Evolutionary conservation across 371 early-diverging fungal genomes (phyloP).

Genomic region (Mortierella sp.): DNA sequence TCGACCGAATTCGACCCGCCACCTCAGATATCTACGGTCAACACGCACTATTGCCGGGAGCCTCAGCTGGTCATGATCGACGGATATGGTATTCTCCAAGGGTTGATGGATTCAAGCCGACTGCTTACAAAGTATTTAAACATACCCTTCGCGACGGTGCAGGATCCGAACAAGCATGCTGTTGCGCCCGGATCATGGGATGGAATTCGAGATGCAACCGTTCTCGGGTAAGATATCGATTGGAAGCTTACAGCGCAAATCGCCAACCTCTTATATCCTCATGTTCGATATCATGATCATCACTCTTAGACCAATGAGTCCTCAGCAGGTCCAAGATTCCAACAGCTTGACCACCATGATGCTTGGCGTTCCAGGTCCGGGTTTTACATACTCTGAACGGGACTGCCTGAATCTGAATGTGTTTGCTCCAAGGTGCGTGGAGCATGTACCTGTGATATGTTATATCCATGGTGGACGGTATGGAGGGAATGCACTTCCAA

Average conservation of each 20-base stretch:
- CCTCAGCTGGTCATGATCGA: constrained; percentile 47
- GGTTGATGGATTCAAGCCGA: constrained; percentile 43
- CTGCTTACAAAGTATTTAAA: constrained; percentile 45
- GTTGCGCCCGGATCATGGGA: constrained; percentile 31
- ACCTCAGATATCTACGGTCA: constrained; percentile 24
- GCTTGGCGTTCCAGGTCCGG: constrained; percentile 44
- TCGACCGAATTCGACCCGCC: constrained; percentile 33
- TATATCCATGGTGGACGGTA: constrained; percentile 50
- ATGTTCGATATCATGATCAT: background rate
- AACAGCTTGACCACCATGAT: constrained; percentile 40
- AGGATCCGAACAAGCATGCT: constrained; percentile 28
- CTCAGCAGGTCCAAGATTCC: constrained; percentile 22
- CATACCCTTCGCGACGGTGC: constrained; percentile 38
- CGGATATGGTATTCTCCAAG: constrained; percentile 37
- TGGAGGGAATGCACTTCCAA: constrained; percentile 47
- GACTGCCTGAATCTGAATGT: constrained; percentile 56
- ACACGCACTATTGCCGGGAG: constrained; percentile 33
- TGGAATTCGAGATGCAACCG: constrained; percentile 49
- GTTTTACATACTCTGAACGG: constrained; percentile 47
- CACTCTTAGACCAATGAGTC: constrained; percentile 41
- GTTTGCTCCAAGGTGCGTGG: constrained; percentile 34
- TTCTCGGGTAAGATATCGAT: constrained; percentile 22
- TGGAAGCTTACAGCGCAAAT: background rate
- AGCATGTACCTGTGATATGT: constrained; percentile 46
- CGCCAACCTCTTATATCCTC: background rate